phyloP scores from a whole-genome alignment of 2,329 filamentous ascomycete genomes.

The Fusarium coffeatum region DNA sequence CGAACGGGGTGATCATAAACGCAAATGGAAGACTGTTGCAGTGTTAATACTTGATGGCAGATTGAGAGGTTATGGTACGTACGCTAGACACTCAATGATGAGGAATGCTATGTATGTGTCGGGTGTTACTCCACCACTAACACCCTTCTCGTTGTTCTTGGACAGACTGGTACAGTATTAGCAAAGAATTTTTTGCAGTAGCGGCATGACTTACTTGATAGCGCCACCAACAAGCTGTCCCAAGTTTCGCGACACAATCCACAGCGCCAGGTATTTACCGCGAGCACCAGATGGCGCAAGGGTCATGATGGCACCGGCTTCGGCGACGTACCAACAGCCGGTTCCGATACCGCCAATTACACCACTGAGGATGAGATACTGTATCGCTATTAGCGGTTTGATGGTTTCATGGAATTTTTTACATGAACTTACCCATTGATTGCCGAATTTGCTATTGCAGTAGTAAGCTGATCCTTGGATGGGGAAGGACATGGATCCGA shows the following conservation, averaged over 20 bases:
- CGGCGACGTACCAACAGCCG: slow-evolving; percentile 62
- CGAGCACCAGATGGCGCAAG: slow-evolving; percentile 59
- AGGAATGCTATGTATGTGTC: slow-evolving; percentile 22
- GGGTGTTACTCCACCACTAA: slow-evolving; percentile 4
- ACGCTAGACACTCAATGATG: slow-evolving; percentile 17
- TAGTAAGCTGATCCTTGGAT: slow-evolving; percentile 11
- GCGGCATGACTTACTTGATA: neutral
- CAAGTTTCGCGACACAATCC: slow-evolving; percentile 13
- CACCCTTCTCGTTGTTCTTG: slow-evolving; percentile 13
- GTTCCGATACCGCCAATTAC: slow-evolving; percentile 47
- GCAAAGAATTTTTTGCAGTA: fast-evolving
- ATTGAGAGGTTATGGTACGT: neutral
- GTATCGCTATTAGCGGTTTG: no score
- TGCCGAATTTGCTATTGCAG: slow-evolving; percentile 19
- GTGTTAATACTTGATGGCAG: no score
- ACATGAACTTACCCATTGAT: slow-evolving; percentile 1
- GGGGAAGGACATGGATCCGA: slow-evolving; percentile 8
- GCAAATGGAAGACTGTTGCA: neutral
- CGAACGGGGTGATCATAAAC: slow-evolving; percentile 10
- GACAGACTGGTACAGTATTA: neutral
- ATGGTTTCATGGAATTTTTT: fast-evolving
- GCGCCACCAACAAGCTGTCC: slow-evolving; percentile 16
- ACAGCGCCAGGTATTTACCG: slow-evolving; percentile 55
- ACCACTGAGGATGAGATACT: slow-evolving; percentile 11
- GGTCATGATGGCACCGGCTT: slow-evolving; percentile 61